phyloP scores from a whole-genome alignment of 257 asterid species.

The Agastache rugosa region DNA sequence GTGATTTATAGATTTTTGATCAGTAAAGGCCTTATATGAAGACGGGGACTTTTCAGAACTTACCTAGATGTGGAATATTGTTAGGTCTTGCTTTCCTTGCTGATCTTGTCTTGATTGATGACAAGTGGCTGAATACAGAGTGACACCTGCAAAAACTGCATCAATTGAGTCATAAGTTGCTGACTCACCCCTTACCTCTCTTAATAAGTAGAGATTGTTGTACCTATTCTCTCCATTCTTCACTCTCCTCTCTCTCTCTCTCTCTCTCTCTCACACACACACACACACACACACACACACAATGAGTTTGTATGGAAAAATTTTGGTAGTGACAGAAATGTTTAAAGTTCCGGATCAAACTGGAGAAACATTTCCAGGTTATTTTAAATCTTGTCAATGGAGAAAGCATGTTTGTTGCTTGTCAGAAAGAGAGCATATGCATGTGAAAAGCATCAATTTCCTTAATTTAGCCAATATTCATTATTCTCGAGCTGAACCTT shows the following conservation, averaged over 20 bases:
- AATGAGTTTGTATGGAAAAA: slow-evolving; percentile 19
- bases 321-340: background rate
- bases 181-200: slow-evolving; percentile 24
- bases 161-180: slow-evolving; percentile 30
- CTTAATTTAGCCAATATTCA: background rate
- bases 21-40: background rate
- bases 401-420: background rate
- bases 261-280: background rate
- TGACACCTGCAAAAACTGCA: slow-evolving; percentile 32
- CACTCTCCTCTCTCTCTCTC: background rate
- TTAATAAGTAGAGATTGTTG: background rate
- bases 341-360: slow-evolving; percentile 8
- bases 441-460: slow-evolving; percentile 7
- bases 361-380: slow-evolving; percentile 19
- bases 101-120: background rate
- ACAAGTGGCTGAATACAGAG: slow-evolving; percentile 16
- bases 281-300: background rate
- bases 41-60: background rate
- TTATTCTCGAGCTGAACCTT: background rate
- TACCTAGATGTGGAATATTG: background rate
- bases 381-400: background rate
- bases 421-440: background rate
- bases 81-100: background rate
- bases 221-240: background rate
- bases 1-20: background rate